These are phyloP conservation scores for Cytidiella melzeri DNA, from an alignment of 768 basidiomycete genomes.

Conservation along the genomic window DNA sequence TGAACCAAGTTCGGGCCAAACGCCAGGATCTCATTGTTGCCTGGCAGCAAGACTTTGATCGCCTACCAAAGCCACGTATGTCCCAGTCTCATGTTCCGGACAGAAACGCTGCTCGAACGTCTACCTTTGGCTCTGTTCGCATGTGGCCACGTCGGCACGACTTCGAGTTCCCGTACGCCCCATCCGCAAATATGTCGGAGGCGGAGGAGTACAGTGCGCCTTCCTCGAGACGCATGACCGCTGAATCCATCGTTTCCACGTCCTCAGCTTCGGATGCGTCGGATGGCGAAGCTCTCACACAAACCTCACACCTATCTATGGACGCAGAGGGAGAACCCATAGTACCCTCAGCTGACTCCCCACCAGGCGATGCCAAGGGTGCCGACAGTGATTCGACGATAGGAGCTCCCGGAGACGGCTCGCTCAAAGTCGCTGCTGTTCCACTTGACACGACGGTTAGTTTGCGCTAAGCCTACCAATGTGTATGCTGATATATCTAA, in stretches of 20 bases:
- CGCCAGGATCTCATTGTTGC: slow-evolving; percentile 92
- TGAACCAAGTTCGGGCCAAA: slow-evolving; percentile 80
- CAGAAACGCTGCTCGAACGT: slow-evolving; percentile 38
- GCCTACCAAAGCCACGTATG: slow-evolving; percentile 67
- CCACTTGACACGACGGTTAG: slow-evolving; percentile 15
- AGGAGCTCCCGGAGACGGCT: slow-evolving; percentile 27
- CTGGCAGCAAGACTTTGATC: slow-evolving; percentile 94
- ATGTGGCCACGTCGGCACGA: slow-evolving; percentile 68
- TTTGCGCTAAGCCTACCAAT: background rate
- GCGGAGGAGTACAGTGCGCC: slow-evolving; percentile 53
- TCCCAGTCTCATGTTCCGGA: slow-evolving; percentile 37
- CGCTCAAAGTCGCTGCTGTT: background rate
- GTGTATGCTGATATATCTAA: background rate
- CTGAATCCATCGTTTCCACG: slow-evolving; percentile 38
- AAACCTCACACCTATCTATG: slow-evolving; percentile 12
- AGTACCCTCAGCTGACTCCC: slow-evolving; percentile 1
- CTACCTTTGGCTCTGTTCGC: slow-evolving; percentile 64
- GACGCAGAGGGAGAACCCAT: slow-evolving; percentile 16
- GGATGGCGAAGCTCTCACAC: slow-evolving; percentile 46
- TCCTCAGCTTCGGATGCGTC: slow-evolving; percentile 73
- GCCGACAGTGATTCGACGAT: slow-evolving; percentile 84
- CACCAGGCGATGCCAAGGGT: slow-evolving; percentile 32
- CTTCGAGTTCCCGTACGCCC: slow-evolving; percentile 45
- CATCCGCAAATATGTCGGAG: slow-evolving; percentile 68
- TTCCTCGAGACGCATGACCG: slow-evolving; percentile 41